A percentile compares a stretch with the other conserved stretches of the same genome.
phyloP scores from a whole-genome alignment of 2,329 filamentous ascomycete species.

The Emergomyces africanus region DNA sequence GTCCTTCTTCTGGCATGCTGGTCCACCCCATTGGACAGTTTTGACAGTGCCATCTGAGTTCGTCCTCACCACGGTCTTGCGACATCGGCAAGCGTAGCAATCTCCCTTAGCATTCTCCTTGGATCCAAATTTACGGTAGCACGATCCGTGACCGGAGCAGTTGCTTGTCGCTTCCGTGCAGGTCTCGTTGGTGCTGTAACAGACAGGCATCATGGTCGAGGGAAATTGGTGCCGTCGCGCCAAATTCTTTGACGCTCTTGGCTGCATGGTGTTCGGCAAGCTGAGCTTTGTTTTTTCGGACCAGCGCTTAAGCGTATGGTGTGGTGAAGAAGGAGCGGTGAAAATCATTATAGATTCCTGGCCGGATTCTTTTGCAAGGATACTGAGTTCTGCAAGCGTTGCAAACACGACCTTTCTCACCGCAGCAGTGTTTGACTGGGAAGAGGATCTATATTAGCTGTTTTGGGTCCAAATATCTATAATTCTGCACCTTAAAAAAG shows the following conservation, averaged over 20 bases:
- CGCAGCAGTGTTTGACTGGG: background rate
- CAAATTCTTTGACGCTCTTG: constrained; percentile 15
- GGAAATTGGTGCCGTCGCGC: constrained; percentile 22
- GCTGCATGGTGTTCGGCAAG: constrained; percentile 26
- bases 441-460: constrained; percentile 31
- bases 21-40: constrained; percentile 67
- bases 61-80: constrained; percentile 39
- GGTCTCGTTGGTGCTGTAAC: constrained; percentile 56
- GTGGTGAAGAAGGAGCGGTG: constrained; percentile 31
- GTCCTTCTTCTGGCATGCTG: constrained; percentile 83
- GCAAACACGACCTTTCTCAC: background rate
- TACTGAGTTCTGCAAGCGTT: constrained; percentile 29
- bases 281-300: constrained; percentile 3
- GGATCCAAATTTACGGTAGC: constrained; percentile 52
- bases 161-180: constrained; percentile 60
- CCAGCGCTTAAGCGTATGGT: background rate
- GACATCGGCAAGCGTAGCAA: constrained; percentile 74
- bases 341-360: constrained; percentile 47
- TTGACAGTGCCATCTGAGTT: constrained; percentile 41
- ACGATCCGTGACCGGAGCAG: constrained; percentile 73
- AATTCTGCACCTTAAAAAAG: background rate
- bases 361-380: constrained; percentile 38
- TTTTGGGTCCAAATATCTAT: constrained; percentile 21
- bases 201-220: constrained; percentile 51
- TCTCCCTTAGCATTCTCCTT: constrained; percentile 26